Conservation (phyloP, 148 eudicot genomes). For the Camellia sinensis region DNA sequence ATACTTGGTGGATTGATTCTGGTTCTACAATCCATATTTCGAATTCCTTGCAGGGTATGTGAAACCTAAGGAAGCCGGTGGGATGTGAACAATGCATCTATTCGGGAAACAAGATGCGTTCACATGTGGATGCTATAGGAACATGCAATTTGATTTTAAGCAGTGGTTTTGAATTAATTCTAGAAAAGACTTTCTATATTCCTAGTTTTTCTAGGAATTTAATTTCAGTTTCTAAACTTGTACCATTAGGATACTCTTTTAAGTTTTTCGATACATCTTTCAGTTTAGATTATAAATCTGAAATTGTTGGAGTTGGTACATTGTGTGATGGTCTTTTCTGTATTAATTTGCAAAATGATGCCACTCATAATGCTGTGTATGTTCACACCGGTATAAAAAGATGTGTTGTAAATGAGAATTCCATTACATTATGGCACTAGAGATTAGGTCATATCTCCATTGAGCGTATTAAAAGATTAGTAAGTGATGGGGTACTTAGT, state of each 20-base stretch:
- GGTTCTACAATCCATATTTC: background rate
- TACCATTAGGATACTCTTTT: background rate
- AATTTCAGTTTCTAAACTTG: background rate
- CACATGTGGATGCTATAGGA: slow-evolving; percentile 16
- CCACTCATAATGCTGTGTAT: background rate
- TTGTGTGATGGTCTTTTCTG: background rate
- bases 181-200: slow-evolving; percentile 6
- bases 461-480: background rate
- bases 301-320: background rate
- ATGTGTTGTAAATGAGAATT: background rate
- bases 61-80: background rate
- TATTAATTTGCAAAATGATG: background rate
- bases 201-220: slow-evolving; percentile 1
- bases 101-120: slow-evolving; percentile 16
- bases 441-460: slow-evolving; percentile 13
- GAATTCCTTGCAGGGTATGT: background rate
- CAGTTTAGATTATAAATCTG: background rate
- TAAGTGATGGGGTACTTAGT: background rate
- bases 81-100: background rate
- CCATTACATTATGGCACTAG: background rate
- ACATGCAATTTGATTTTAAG: slow-evolving; percentile 8
- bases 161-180: slow-evolving; percentile 2
- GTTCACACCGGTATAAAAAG: background rate
- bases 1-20: slow-evolving; percentile 23
- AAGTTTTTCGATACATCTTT: background rate